Evolutionary conservation across 129 eudicot species (phyloP).

Genomic region (Escallonia herrerae): DNA sequence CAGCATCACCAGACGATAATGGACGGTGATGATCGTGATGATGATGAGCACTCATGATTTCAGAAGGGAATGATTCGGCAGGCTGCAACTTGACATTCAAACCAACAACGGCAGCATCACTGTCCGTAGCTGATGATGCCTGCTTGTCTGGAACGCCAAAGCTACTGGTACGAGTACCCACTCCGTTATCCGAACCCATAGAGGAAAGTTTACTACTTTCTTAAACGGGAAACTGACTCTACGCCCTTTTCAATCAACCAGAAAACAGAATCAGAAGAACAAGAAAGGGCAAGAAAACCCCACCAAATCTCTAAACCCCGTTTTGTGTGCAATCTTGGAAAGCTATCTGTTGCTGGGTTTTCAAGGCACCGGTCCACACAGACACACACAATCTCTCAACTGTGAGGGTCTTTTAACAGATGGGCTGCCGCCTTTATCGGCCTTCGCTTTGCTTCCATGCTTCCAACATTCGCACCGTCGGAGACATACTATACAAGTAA

Average conservation of each 20-base stretch:
- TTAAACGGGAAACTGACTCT: neutral
- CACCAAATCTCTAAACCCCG: neutral
- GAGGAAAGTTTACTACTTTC: neutral
- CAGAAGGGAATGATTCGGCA: conserved; percentile 7
- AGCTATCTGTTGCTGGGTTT: neutral
- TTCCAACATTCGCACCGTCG: conserved; percentile 49
- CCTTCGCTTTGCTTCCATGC: conserved; percentile 48
- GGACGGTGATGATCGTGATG: conserved; percentile 21
- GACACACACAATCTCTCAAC: no score
- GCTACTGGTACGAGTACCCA: neutral
- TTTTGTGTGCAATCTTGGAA: neutral
- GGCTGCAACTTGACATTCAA: conserved; percentile 13
- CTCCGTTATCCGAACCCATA: neutral
- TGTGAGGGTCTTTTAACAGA: neutral
- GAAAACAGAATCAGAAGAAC: no score
- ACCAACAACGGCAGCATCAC: conserved; percentile 1
- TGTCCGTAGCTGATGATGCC: neutral
- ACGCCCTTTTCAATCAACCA: no score
- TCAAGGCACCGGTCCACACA: neutral
- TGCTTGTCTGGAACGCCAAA: conserved; percentile 10
- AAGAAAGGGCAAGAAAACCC: neutral
- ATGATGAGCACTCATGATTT: neutral
- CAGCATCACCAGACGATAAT: conserved; percentile 3
- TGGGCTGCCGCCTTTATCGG: conserved; percentile 37
- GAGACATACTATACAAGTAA: no score